These are phyloP conservation scores for Lupinus albus DNA, from an alignment of 306 rosid species.

Conservation along the genomic window DNA sequence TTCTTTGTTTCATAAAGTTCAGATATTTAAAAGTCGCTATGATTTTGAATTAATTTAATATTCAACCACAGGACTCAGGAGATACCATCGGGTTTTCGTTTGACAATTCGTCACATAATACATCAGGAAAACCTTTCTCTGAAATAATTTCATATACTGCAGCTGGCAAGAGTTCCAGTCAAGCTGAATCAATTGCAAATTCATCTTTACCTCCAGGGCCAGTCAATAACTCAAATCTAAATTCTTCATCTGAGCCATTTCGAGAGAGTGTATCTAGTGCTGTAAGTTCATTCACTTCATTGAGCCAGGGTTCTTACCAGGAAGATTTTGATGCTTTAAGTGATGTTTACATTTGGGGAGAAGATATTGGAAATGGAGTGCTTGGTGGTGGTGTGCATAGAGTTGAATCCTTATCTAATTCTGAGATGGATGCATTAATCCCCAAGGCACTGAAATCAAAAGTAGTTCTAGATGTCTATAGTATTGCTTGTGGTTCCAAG, in stretches of 20 bases:
- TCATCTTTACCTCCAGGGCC: constrained; percentile 58
- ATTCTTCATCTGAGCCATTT: constrained; percentile 66
- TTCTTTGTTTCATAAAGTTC: constrained; percentile 37
- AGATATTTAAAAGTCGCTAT: constrained; percentile 30
- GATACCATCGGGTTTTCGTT: constrained; percentile 51
- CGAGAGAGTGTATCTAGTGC: constrained; percentile 94
- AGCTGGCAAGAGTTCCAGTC: constrained; percentile 53
- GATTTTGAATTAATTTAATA: constrained; percentile 29
- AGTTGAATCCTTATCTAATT: constrained; percentile 55
- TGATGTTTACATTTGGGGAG: constrained; percentile 90
- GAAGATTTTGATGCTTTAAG: constrained; percentile 83
- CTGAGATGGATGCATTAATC: constrained; percentile 71
- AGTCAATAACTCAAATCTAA: constrained; percentile 68
- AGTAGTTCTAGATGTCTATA: constrained; percentile 82
- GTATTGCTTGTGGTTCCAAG: constrained; percentile 79
- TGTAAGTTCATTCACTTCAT: constrained; percentile 92
- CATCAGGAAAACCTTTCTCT: constrained; percentile 77
- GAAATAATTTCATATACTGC: constrained; percentile 70
- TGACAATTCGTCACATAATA: constrained; percentile 56
- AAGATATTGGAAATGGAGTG: constrained; percentile 71
- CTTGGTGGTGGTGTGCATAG: constrained; percentile 75
- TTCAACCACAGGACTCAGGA: constrained; percentile 66
- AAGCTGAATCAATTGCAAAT: constrained; percentile 56
- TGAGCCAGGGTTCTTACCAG: constrained; percentile 83
- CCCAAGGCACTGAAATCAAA: constrained; percentile 90